Evolutionary conservation across 768 basidiomycete species (phyloP).

Genomic region (Tephrocybe sp.): DNA sequence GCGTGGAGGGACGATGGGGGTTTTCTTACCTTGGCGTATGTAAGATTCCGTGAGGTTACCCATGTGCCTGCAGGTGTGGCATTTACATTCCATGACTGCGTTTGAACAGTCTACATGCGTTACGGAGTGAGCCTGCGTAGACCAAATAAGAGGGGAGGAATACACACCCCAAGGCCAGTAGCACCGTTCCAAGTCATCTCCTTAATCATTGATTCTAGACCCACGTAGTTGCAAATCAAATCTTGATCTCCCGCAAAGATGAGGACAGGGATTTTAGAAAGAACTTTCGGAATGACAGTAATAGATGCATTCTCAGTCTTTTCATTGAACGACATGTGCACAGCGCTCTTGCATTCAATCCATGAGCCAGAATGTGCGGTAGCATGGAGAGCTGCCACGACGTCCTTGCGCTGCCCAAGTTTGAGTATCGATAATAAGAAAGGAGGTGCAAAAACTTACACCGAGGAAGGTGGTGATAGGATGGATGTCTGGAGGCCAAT

Average conservation of each 20-base stretch:
- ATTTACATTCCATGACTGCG: conserved; percentile 74
- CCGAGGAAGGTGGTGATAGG: conserved; percentile 76
- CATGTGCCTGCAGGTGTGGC: conserved; percentile 83
- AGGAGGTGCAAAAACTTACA: conserved; percentile 45
- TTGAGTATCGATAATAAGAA: conserved; percentile 6
- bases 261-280: conserved; percentile 80
- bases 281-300: conserved; percentile 70
- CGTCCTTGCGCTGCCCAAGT: conserved; percentile 66
- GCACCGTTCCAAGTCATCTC: conserved; percentile 83
- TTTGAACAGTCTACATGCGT: conserved; percentile 54
- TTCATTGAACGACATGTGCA: conserved; percentile 61
- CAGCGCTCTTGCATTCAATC: conserved; percentile 78
- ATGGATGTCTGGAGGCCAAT: conserved; percentile 89
- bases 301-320: conserved; percentile 64
- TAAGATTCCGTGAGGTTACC: conserved; percentile 85
- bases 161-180: conserved; percentile 79
- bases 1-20: background rate
- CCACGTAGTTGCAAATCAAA: conserved; percentile 94
- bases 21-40: conserved; percentile 78
- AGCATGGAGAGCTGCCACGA: conserved; percentile 83
- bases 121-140: conserved; percentile 1
- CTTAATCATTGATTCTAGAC: conserved; percentile 83
- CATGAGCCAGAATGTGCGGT: conserved; percentile 71
- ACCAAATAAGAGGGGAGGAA: background rate
- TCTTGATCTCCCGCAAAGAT: conserved; percentile 96